These are phyloP conservation scores for Melianthus villosus DNA, from an alignment of 441 rosid genomes.

Conservation along the genomic window DNA sequence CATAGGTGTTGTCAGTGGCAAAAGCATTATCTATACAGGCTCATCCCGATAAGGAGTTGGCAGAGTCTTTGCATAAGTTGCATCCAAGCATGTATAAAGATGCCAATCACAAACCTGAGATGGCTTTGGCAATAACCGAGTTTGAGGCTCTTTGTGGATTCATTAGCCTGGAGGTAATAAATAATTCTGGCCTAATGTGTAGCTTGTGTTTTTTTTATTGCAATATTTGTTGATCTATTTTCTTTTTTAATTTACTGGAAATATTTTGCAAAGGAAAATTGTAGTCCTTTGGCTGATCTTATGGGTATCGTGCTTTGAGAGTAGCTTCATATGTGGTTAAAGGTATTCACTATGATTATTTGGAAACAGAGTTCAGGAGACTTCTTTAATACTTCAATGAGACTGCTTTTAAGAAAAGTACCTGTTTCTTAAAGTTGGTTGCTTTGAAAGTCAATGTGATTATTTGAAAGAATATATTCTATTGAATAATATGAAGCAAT, in stretches of 20 bases:
- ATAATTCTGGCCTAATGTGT: not conserved
- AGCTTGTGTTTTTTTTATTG: not conserved
- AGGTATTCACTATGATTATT: too few species aligned
- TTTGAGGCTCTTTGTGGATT: constrained; percentile 84
- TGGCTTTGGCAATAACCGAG: constrained; percentile 83
- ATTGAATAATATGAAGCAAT: too few species aligned
- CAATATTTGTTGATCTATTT: not conserved
- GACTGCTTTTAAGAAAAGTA: too few species aligned
- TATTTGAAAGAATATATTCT: too few species aligned
- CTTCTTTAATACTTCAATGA: too few species aligned
- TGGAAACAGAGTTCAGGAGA: too few species aligned
- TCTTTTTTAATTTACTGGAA: not conserved
- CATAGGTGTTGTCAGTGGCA: constrained; percentile 68
- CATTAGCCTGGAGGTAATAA: constrained; percentile 43
- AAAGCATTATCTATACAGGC: constrained; percentile 92
- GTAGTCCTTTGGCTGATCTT: too few species aligned
- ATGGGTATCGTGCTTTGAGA: too few species aligned
- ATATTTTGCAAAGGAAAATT: too few species aligned
- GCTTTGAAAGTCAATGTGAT: too few species aligned
- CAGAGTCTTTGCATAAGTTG: constrained; percentile 47
- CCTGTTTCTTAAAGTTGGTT: too few species aligned
- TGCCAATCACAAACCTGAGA: constrained; percentile 86
- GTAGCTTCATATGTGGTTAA: too few species aligned
- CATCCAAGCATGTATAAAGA: constrained; percentile 65
- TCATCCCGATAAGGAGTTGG: constrained; percentile 76